Evolutionary conservation across 2,329 filamentous ascomycete species (phyloP), one percentile per base, ranked within the genome.

Genomic region (Neofusicoccum laricinum): DNA sequence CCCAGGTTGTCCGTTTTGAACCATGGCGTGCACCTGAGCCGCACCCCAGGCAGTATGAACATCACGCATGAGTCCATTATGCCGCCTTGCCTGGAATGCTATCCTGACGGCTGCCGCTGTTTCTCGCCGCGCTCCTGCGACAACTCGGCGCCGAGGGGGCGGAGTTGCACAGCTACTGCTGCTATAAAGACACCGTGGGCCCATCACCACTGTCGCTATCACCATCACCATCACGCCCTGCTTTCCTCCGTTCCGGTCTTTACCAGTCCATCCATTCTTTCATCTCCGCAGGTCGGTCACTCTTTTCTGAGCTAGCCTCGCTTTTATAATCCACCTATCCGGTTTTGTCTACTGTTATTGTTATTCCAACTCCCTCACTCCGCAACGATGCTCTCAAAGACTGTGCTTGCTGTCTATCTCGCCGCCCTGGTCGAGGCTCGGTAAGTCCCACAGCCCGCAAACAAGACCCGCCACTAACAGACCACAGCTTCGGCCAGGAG

Each of bases 401-500:
- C 53, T 11, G 21, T 58, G 1, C 53, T 58, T 15, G 15, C 53
- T 15, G 38, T 25, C 38, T 43, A 25, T 38, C 53, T 58, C 17
- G 53, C 53, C 38, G 38, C 32, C 25, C 74, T 77, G 61, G 75
- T 72, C 51, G 71, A 76, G 64, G 75, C 75, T 48, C 75, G 66
- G 66, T 67, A 63, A 41, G 64, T 46, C 40, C 12, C n/a, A 14
- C 36, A 41, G 12, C 11, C 15, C 12, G 12, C 4, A 45, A 10
- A 19, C n/a, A 45, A 32, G 11, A 40, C 11, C 25, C 25, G 3
- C 17, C 19, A 41, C 61, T 58, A 15, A 63, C 45, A 12, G 45
- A 30, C 14, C 32, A 14, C 40, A 67, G 88, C 68, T 90, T 90
- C 74, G 84, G 84, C 50, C 86, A 89, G 76, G 88, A 90, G 75